A percentile compares a stretch with the other conserved stretches of the same genome.
Conservation (phyloP, 106 monocot genomes). For the Platanthera guangdongensis region DNA sequence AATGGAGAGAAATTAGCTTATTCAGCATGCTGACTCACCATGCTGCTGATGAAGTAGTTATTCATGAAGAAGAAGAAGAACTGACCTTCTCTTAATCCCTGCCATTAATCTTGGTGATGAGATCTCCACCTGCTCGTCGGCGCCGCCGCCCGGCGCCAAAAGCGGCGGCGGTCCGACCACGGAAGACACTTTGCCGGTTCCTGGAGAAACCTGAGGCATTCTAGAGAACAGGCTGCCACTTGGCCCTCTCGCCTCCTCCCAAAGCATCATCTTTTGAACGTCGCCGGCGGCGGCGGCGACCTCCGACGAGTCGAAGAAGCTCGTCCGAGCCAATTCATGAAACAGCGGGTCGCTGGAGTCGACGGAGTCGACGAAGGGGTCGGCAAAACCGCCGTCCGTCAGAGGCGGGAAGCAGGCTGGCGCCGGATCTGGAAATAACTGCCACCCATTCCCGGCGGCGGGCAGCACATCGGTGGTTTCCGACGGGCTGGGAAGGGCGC, state of each 20-base stretch:
- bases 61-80: background rate
- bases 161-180: conserved; percentile 46
- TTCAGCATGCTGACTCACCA: too few species aligned
- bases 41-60: too few species aligned
- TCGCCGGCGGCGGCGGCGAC: background rate
- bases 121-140: background rate
- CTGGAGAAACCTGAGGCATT: background rate
- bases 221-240: background rate
- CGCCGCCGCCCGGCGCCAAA: background rate
- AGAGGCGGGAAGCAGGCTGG: conserved; percentile 3
- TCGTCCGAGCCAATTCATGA: conserved; percentile 11
- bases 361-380: conserved; percentile 11
- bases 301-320: conserved; percentile 2
- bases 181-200: conserved; percentile 10
- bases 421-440: conserved; percentile 8
- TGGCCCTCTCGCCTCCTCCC: background rate
- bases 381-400: conserved; percentile 11
- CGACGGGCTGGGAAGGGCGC: background rate
- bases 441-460: conserved; percentile 7
- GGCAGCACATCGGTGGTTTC: background rate
- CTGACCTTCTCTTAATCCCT: conserved; percentile 1
- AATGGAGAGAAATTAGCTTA: too few species aligned
- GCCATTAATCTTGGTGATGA: background rate
- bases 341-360: conserved; percentile 15
- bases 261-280: background rate